Base-by-base conservation (phyloP, 2,329 filamentous ascomycete genomes). In the Aschersonia sp. region DNA sequence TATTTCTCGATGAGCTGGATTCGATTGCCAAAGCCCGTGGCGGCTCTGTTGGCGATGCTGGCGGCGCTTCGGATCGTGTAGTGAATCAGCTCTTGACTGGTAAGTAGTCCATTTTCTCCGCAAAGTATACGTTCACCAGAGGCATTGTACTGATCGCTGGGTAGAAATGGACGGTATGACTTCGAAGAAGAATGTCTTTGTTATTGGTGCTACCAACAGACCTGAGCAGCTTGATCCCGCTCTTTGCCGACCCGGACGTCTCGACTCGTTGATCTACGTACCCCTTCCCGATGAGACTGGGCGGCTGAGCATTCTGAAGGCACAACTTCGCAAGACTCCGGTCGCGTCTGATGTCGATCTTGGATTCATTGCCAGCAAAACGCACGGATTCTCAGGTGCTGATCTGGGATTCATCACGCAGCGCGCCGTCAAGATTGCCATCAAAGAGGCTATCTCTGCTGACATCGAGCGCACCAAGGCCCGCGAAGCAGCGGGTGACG, bases 161-260 rank as follows among this genome's bases (percentile, higher is more conserved):
- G n/a, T 53, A 85, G 87, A 97, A 79, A 96, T 97, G 90, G 90
- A 97, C 58, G 90, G 90, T 60, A 97, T 97, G 90, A 97, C 90
- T 43, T 96, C 90, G 40, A 98, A 98, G 86, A 98, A 98, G 85
- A 98, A 98, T 66, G 92, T 98, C 55, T 98, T 98, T 70, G 92
- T 98, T 55, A 98, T 98, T 59, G 92, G 92, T 66, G 92, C 92
- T 43, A 98, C 92, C 68, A 98, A 98, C 76, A 80, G 92, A 73
- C 92, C 92, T 42, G 92, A 98, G 74, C 92, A 97, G 74, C 85
- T 98, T 51, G 92, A 98, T 68, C 92, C 92, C 64, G 92, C 92
- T 58, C 79, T 98, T 58, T 96, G 90, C 79, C 89, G 92, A 78
- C 92, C 92, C 49, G 92, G 92, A 58, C 92, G 92, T 88, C 85